phyloP scores from a whole-genome alignment of 345 rosid genomes.

The Gossypium stocksii region DNA sequence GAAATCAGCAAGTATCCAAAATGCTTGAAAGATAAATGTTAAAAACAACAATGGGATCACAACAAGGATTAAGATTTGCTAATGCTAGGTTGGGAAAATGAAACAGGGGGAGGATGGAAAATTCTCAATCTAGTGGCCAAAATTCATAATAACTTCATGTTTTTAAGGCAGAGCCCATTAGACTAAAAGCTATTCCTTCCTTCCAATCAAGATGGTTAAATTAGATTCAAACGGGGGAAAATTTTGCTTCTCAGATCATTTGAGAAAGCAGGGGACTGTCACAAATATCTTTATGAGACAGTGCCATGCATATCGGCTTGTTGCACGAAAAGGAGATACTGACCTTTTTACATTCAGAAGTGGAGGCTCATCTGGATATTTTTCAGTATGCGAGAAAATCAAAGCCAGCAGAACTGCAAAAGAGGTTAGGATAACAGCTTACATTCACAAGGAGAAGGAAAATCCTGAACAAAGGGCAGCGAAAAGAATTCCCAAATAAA shows the following conservation, averaged over 20 bases:
- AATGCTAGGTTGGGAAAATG: not conserved
- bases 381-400: slow-evolving; percentile 83
- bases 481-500: not conserved
- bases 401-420: slow-evolving; percentile 85
- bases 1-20: not conserved
- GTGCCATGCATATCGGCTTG: slow-evolving; percentile 4
- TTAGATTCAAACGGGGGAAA: not conserved
- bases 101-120: not conserved
- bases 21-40: not conserved
- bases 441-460: slow-evolving; percentile 1
- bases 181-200: not conserved
- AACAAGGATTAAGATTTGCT: not conserved
- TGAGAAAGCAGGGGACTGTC: not conserved
- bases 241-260: not conserved
- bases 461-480: slow-evolving; percentile 1
- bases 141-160: not conserved
- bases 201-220: not conserved
- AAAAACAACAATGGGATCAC: not conserved
- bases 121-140: not conserved
- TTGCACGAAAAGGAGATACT: slow-evolving; percentile 18
- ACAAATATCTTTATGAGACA: not conserved
- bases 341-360: slow-evolving; percentile 75
- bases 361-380: slow-evolving; percentile 87
- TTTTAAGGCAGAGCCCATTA: not conserved
- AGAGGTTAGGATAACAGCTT: slow-evolving; percentile 21